Conservation (phyloP, 345 rosid genomes). For the Citrus sinensis region DNA sequence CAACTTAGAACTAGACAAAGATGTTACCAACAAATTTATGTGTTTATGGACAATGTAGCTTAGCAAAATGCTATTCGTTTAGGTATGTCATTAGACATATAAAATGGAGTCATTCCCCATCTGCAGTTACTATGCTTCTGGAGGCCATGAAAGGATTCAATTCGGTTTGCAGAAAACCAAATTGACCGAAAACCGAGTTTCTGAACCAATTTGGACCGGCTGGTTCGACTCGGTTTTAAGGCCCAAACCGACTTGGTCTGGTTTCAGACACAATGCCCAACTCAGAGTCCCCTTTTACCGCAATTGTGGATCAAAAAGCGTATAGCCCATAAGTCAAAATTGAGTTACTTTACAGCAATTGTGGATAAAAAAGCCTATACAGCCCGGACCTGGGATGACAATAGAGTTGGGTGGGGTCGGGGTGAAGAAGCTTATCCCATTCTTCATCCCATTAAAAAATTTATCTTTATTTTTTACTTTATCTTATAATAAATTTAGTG, state of each 20-base stretch:
- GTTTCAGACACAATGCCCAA: background rate
- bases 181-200: no score
- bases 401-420: no score
- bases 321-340: no score
- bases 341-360: background rate
- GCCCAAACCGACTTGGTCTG: background rate
- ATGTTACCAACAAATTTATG: background rate
- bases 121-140: no score
- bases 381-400: no score
- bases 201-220: no score
- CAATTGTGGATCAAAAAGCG: no score
- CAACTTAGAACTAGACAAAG: background rate
- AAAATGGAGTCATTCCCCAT: no score
- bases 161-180: no score
- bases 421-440: fast-evolving
- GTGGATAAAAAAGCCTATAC: no score
- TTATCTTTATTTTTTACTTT: fast-evolving
- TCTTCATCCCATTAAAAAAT: fast-evolving
- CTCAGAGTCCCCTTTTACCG: background rate
- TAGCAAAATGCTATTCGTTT: background rate
- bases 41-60: background rate
- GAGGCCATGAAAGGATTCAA: no score
- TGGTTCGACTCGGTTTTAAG: background rate
- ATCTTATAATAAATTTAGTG: fast-evolving
- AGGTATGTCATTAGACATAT: no score